These are phyloP conservation scores for Penicillium palitans DNA, from an alignment of 2,329 filamentous ascomycete species.

Conservation along the genomic window DNA sequence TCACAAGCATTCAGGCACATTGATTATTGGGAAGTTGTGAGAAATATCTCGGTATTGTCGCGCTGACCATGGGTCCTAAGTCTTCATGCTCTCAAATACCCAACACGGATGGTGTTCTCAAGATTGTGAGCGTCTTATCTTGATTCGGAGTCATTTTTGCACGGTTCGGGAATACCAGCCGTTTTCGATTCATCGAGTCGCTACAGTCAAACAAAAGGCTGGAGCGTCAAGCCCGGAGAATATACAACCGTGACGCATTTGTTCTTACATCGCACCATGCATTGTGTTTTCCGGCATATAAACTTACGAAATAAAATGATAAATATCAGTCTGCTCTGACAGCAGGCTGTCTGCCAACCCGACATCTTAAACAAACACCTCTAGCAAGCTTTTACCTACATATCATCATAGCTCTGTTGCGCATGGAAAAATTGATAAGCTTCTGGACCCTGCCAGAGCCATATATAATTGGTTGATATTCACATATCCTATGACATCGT, in stretches of 20 bases:
- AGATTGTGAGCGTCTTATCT: background rate
- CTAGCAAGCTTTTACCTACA: background rate
- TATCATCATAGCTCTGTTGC: background rate
- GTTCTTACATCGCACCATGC: background rate
- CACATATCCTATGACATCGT: conserved; percentile 51
- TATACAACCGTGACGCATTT: background rate
- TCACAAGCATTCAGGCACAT: background rate
- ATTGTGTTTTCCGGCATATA: conserved; percentile 12
- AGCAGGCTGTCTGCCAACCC: background rate
- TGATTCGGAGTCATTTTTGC: background rate
- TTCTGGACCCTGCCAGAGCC: conserved; percentile 14
- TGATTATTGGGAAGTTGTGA: background rate
- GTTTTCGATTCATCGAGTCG: background rate
- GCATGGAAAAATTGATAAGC: background rate
- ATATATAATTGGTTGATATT: conserved; percentile 13
- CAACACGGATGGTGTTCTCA: background rate
- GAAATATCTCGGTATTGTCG: conserved; percentile 20
- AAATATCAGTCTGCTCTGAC: background rate
- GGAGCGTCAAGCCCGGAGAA: background rate
- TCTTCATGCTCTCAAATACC: conserved; percentile 3
- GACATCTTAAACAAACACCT: background rate
- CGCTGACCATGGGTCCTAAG: background rate
- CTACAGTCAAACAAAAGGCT: background rate
- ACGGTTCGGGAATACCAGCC: background rate
- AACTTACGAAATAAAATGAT: conserved; percentile 28